Base-by-base conservation (phyloP, 108 stramenopile species). In the Skeletonema costatum region DNA sequence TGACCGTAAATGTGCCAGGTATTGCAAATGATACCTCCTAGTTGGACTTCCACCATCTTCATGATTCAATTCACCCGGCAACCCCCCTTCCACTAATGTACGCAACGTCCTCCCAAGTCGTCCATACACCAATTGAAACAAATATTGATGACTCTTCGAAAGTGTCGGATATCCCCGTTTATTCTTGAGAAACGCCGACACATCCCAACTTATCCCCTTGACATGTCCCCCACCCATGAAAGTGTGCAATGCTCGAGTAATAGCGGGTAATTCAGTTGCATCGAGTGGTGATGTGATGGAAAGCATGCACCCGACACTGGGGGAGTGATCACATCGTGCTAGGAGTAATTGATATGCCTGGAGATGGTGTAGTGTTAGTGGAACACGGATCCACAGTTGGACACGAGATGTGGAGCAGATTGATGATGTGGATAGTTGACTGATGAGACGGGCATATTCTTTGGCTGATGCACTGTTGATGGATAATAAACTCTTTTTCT, bases 161-260 rank as follows among this genome's bases (percentile, higher is more conserved):
- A 98, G 75, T 16, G 95, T 88, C 6, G 98, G 98, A 87, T 88
- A 98, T 48, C 97, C 97, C 64, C 84, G 72, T 68, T 94, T 95
- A 83, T 98, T 98, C 65, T 94, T 96, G 32, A 97, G 78, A 78
- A 98, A 98, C 8, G 87, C 64, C 35, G 64, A 73, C 0, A 92
- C 90, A 13, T 90, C 83, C 72, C 97, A 84, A 48, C 85, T 74
- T 4, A 98, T 53, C 2, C 89, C 92, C 56, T 86, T 82, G 61
- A 98, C 84, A 30, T 90, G 78, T 21, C 79, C 87, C 13, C 88
- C 89, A 10, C 96, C 98, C 50, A 94, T 63, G 31, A 94, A 86
- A 8, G 90, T 77, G 61, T 96, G 89, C 50, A 98, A 64, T 42
- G 32, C 62, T 35, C 60, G 19, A 3, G 71, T 32, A n/a, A 74